phyloP scores from a whole-genome alignment of 805 yeast species.

The Metschnikowia amazonensis region DNA sequence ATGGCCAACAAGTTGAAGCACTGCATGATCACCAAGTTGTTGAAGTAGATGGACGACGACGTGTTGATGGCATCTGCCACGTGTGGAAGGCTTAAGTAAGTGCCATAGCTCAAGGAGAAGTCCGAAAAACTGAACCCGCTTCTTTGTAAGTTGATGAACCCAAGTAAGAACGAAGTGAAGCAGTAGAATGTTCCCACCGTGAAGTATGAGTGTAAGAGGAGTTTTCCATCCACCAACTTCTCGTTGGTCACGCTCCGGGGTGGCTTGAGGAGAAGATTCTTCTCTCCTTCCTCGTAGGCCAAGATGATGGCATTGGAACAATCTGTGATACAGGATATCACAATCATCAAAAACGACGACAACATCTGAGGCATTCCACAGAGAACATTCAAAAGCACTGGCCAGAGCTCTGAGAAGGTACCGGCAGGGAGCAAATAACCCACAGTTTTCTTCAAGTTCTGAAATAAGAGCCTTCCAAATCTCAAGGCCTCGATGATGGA shows the following conservation, averaged over 20 bases:
- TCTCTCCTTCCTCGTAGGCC: conserved; percentile 44
- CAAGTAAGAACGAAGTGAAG: conserved; percentile 38
- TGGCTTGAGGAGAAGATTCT: conserved; percentile 36
- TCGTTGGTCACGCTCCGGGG: conserved; percentile 44
- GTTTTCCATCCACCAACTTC: conserved; percentile 35
- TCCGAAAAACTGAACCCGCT: conserved; percentile 33
- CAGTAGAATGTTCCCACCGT: conserved; percentile 40
- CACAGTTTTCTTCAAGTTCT: conserved; percentile 45
- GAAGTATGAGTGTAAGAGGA: conserved; percentile 42
- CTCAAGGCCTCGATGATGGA: conserved; percentile 34
- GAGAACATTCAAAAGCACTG: conserved; percentile 44
- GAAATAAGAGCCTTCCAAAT: conserved; percentile 46
- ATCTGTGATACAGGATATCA: conserved; percentile 48
- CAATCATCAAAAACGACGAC: conserved; percentile 48
- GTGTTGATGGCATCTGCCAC: conserved; percentile 23
- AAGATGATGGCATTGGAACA: conserved; percentile 43
- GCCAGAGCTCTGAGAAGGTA: conserved; percentile 48
- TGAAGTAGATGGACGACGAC: conserved; percentile 45
- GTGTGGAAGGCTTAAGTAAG: conserved; percentile 21
- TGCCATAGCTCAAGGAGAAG: conserved; percentile 35
- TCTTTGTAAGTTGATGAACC: conserved; percentile 36
- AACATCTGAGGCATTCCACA: conserved; percentile 49
- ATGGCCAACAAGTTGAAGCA: conserved; percentile 42
- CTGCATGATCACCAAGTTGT: conserved; percentile 46
- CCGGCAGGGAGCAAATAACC: conserved; percentile 53